Evolutionary conservation across 2,329 filamentous ascomycete species (phyloP), one percentile per base, ranked within the genome.

Genomic region (Pseudocercospora vitis): DNA sequence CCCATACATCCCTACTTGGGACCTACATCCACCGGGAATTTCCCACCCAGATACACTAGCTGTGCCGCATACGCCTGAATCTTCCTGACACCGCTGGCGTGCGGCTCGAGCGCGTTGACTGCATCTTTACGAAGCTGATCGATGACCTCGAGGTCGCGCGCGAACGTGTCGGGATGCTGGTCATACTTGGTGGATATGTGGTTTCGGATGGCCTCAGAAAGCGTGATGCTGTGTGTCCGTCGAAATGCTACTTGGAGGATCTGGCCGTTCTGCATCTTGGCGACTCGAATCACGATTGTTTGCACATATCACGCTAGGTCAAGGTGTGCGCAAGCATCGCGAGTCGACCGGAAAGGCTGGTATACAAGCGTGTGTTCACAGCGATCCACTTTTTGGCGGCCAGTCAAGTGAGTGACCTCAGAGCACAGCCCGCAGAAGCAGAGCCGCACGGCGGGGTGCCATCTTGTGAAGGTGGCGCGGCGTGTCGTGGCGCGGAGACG

Each of bases 121-220:
- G 94, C 94, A 70, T 95, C 89, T 58, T 82, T 82, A 4, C 94
- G 86, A 53, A 97, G 76, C 45, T 83, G 78, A 69, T 97, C 91
- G 66, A 99, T 91, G 61, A 87, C 82, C 68, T 91, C 85, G 54
- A 96, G 83, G 75, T 99, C 94, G 60, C 89, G 82, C 59, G 84
- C 83, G 73, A 99, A 99, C 87, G 96, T 95, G 72, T 96, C 91
- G 28, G 94, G 92, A 70, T 96, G 92, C 71, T 99, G 94, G 73
- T 97, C 92, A 86, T 97, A 97, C 80, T 97, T 96, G 72, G 84
- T 87, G 57, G 91, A 95, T 68, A 99, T 97, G 76, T 99, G 97
- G 70, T 94, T 86, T 61, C 89, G 90, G 70, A 99, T 91, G 46
- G 91, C 88, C 57, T 83, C 79, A 51, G 89, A 87, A 57, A 97